Percentiles rank a stretch among this genome's conserved stretches.
phyloP scores from a whole-genome alignment of 2,329 filamentous ascomycete species.

The Gyromitra esculenta region DNA sequence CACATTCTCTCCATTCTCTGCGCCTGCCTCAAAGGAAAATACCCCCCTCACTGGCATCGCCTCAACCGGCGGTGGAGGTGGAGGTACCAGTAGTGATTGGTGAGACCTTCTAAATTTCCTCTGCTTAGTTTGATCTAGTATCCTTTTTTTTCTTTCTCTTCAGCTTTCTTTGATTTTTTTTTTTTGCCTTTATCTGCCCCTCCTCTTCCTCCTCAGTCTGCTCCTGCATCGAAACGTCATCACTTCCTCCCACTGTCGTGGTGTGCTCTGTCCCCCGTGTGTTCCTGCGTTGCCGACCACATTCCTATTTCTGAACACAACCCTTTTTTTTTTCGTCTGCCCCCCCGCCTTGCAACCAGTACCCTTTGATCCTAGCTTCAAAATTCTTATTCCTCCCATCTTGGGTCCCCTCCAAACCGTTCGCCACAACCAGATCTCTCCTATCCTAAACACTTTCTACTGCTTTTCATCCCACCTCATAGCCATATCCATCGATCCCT shows the following conservation, averaged over 20 bases:
- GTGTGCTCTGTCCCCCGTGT: slow-evolving; percentile 22
- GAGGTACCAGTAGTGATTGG: slow-evolving; percentile 54
- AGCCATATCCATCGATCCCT: slow-evolving; percentile 1
- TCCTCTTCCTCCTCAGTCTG: slow-evolving; percentile 11
- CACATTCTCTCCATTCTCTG: slow-evolving; percentile 53
- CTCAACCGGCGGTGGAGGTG: slow-evolving; percentile 48
- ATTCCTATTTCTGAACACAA: slow-evolving; percentile 30
- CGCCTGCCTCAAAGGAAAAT: slow-evolving; percentile 50
- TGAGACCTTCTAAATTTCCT: slow-evolving; percentile 42
- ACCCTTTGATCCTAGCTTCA: slow-evolving; percentile 30
- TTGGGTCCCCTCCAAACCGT: not conserved
- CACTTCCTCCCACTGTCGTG: slow-evolving; percentile 22
- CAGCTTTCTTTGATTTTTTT: not conserved
- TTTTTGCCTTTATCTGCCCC: slow-evolving; percentile 12
- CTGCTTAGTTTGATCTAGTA: slow-evolving; percentile 27
- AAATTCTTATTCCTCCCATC: slow-evolving; percentile 22
- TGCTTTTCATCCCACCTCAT: slow-evolving; percentile 6
- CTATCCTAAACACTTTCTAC: slow-evolving; percentile 9
- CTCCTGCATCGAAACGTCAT: slow-evolving; percentile 11
- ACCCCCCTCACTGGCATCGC: slow-evolving; percentile 45
- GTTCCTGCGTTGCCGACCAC: slow-evolving; percentile 50
- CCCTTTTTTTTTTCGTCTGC: slow-evolving; percentile 29
- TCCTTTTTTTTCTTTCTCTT: slow-evolving; percentile 8
- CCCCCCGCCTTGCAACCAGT: slow-evolving; percentile 11
- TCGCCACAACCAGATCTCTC: slow-evolving; percentile 21